Percentiles rank a stretch among this genome's conserved stretches.
Evolutionary conservation across 495 filamentous ascomycete genomes (phyloP).

Genomic region (Penicillium fimorum): DNA sequence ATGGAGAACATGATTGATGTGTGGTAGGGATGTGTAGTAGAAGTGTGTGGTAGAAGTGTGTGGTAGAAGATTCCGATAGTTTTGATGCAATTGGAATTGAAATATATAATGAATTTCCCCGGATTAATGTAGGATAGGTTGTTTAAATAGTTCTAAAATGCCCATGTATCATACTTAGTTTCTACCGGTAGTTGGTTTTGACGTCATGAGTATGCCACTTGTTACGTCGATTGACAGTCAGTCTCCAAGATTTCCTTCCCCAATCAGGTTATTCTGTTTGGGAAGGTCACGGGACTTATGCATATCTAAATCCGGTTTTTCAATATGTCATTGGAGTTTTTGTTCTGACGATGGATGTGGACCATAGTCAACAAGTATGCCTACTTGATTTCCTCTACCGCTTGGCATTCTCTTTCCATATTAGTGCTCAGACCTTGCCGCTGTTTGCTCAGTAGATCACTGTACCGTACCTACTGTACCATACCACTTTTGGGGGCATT

Average conservation of each 20-base stretch:
- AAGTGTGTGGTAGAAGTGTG: not conserved
- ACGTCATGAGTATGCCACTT: slow-evolving; percentile 25
- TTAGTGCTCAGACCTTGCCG: too few species aligned
- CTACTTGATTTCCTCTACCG: too few species aligned
- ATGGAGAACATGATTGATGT: slow-evolving; percentile 13
- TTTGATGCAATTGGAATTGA: not conserved
- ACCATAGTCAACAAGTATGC: too few species aligned
- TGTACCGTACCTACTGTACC: not conserved
- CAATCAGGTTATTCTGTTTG: not conserved
- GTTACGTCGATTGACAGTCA: slow-evolving; percentile 36
- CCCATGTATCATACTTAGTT: slow-evolving; percentile 15
- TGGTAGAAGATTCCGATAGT: not conserved
- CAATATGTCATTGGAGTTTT: not conserved
- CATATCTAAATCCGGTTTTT: slow-evolving; percentile 2
- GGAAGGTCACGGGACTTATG: not conserved
- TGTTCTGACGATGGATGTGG: not conserved
- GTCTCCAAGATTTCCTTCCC: not conserved
- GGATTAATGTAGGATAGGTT: not conserved
- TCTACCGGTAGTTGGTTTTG: slow-evolving; percentile 11
- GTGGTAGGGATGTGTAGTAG: slow-evolving; percentile 1
- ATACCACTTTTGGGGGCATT: not conserved
- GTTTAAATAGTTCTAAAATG: slow-evolving; percentile 4
- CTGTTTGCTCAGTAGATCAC: too few species aligned
- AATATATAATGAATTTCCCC: slow-evolving; percentile 5
- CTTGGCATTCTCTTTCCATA: too few species aligned